Evolutionary conservation across 164 flowering plant species (phyloP).

Genomic region (Umbilicus rupestris): DNA sequence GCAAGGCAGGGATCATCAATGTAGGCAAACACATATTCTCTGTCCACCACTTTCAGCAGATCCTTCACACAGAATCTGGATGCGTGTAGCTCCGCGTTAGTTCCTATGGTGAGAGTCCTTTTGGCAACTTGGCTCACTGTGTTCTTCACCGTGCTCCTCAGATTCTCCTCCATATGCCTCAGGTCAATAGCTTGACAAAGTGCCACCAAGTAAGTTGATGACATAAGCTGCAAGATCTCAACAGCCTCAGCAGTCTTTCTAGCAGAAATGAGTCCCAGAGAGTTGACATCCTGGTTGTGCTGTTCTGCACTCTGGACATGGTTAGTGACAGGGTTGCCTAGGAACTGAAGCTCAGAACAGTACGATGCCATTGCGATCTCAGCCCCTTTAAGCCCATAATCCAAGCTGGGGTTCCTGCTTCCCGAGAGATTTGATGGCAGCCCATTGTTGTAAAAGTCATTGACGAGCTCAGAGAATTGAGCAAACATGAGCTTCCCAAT

Average conservation of each 20-base stretch:
- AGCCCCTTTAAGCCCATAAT: conserved; percentile 38
- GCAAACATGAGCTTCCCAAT: conserved; percentile 40
- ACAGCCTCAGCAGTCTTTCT: conserved; percentile 35
- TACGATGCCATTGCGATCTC: conserved; percentile 43
- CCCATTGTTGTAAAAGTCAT: conserved; percentile 40
- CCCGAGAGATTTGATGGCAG: conserved; percentile 34
- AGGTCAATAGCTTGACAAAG: conserved; percentile 36
- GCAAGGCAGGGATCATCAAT: conserved; percentile 33
- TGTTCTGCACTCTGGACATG: conserved; percentile 43
- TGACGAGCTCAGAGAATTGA: conserved; percentile 37
- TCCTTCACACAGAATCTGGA: conserved; percentile 29
- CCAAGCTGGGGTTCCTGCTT: conserved; percentile 34
- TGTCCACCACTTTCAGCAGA: conserved; percentile 27
- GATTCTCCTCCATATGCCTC: conserved; percentile 34
- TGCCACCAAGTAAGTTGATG: conserved; percentile 28
- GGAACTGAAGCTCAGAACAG: conserved; percentile 37
- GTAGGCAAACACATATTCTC: conserved; percentile 27
- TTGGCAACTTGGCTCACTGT: conserved; percentile 26
- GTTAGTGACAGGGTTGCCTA: conserved; percentile 35
- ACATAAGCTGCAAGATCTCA: conserved; percentile 32
- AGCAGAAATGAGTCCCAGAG: conserved; percentile 30
- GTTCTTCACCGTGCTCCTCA: conserved; percentile 28
- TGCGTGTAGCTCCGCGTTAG: conserved; percentile 27
- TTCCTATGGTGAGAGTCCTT: conserved; percentile 17
- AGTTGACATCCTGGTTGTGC: conserved; percentile 43